These are phyloP conservation scores for Fusarium illudens DNA, from an alignment of 2,329 filamentous ascomycete genomes.

Conservation along the genomic window DNA sequence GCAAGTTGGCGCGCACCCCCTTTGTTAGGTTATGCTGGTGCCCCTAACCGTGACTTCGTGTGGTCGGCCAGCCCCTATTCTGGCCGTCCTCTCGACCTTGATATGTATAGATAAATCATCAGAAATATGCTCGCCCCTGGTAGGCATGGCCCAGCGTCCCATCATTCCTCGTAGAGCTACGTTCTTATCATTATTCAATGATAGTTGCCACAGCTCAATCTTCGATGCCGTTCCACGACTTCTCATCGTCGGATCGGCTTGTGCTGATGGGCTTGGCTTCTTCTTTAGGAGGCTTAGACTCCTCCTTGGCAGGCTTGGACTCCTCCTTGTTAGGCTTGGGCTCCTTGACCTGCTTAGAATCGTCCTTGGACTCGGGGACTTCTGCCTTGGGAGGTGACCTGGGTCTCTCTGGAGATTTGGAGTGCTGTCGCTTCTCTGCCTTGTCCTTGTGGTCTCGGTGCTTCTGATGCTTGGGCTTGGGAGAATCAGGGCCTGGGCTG, in stretches of 20 bases:
- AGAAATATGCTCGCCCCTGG: not conserved
- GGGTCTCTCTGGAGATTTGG: slow-evolving; percentile 37
- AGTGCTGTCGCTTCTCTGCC: slow-evolving; percentile 45
- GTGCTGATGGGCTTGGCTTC: slow-evolving; percentile 21
- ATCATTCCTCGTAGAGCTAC: not conserved
- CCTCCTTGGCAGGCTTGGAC: not conserved
- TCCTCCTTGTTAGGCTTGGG: not conserved
- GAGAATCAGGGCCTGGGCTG: slow-evolving; percentile 2
- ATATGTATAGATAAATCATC: not conserved
- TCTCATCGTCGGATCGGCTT: slow-evolving; percentile 50
- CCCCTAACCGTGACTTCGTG: not conserved
- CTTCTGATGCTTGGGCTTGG: slow-evolving; percentile 26
- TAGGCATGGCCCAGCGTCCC: not conserved
- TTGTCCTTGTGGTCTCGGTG: slow-evolving; percentile 16
- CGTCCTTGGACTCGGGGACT: slow-evolving; percentile 33
- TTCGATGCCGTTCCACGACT: slow-evolving; percentile 55
- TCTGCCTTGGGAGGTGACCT: slow-evolving; percentile 43
- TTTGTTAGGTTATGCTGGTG: not conserved
- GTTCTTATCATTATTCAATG: not conserved
- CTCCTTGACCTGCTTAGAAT: slow-evolving; percentile 27
- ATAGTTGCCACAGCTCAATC: slow-evolving; percentile 40
- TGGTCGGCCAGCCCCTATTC: not conserved
- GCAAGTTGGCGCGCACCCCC: not conserved
- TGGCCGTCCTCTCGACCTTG: not conserved
- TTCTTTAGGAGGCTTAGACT: not conserved